A percentile compares a stretch with the other conserved stretches of the same genome.
These are phyloP conservation scores for Moesziomyces aphidis DNA, from an alignment of 1,284 basidiomycete genomes.

Conservation along the genomic window DNA sequence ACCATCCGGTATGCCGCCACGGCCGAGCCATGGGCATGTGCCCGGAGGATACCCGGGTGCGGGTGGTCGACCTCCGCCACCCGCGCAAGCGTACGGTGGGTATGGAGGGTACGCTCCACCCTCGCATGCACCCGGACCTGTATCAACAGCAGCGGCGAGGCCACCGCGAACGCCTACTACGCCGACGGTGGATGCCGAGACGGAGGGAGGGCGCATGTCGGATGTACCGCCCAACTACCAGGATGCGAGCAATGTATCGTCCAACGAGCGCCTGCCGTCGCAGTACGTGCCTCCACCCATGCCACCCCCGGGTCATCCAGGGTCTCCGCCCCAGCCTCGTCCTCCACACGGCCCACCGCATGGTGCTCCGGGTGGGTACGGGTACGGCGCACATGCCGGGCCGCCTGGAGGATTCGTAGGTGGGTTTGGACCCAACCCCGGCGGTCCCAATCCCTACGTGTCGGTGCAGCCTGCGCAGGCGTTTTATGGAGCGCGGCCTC, in stretches of 20 bases:
- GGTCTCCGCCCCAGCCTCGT: slow-evolving; percentile 7
- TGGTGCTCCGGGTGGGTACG: slow-evolving; percentile 8
- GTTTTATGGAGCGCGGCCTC: slow-evolving; percentile 15
- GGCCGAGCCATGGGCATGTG: slow-evolving; percentile 34
- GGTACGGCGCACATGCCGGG: slow-evolving; percentile 1
- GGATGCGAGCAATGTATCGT: slow-evolving; percentile 35
- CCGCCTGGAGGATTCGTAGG: slow-evolving; percentile 24
- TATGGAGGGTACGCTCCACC: slow-evolving; percentile 12
- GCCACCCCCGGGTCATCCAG: slow-evolving; percentile 26
- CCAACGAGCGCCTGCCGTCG: slow-evolving; percentile 34
- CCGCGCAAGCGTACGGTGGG: slow-evolving; percentile 12
- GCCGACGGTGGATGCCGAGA: slow-evolving; percentile 34
- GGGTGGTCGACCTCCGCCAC: not conserved
- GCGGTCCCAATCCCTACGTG: slow-evolving; percentile 35
- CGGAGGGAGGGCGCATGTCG: slow-evolving; percentile 41
- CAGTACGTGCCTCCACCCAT: slow-evolving; percentile 38
- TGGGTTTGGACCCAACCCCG: slow-evolving; percentile 26
- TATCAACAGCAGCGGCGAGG: not conserved
- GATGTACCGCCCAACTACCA: slow-evolving; percentile 50
- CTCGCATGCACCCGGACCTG: slow-evolving; percentile 11
- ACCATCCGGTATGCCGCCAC: not conserved
- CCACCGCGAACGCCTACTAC: slow-evolving; percentile 9
- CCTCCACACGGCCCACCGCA: slow-evolving; percentile 1
- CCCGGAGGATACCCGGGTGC: slow-evolving; percentile 42
- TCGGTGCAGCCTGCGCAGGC: slow-evolving; percentile 7